Evolutionary conservation across 2,329 filamentous ascomycete species (phyloP), one percentile per base, ranked within the genome.

Genomic region (Didymellaceae sp.): DNA sequence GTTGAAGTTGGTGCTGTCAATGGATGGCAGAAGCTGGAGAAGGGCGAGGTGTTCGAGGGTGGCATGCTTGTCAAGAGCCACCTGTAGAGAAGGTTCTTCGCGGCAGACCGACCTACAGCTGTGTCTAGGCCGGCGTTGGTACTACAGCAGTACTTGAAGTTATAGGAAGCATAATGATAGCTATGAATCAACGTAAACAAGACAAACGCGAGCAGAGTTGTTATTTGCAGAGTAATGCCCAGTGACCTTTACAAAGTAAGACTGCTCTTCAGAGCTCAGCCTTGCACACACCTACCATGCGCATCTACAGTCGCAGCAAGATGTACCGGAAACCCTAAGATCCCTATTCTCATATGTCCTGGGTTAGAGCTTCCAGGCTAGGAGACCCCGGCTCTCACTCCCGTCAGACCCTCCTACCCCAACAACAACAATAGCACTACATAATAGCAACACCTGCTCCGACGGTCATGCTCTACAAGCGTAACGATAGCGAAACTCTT

Each of bases 1-100:
- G 84, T 97, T 41, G 94, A 99, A 80, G 89, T 93, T 2, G 94
- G 94, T 10, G 83, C 86, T 8, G 93, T 97, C 14, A 81, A 83
- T 59, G 84, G 81, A 5, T 97, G 90, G 90, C 87, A 88, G 76
- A 89, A 86, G 62, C 78, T 97, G 61, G 94, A 97, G 72, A 85
- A 86, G 35, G 91, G 91, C 16, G 85, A 86, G 60, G 81, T 82
- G 2, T 88, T 85, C 76, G 85, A 87, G 70, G 84, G 83, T 32
- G 84, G 83, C 8, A 82, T 85, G 74, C 76, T 80, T 42, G 79
- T 85, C 52, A 80, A 79, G 69, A 74, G 71, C 54, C 56, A 73
- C 44, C 61, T 75, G 20, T 73, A 49, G 32, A 8, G 3, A 18
- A 13, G 20, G 21, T 5, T 20, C 11, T 16, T 21, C 20, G 11